Percentiles rank a stretch among this genome's conserved stretches.
phyloP scores from a whole-genome alignment of 345 rosid species.

The Lenwebbia sp. region DNA sequence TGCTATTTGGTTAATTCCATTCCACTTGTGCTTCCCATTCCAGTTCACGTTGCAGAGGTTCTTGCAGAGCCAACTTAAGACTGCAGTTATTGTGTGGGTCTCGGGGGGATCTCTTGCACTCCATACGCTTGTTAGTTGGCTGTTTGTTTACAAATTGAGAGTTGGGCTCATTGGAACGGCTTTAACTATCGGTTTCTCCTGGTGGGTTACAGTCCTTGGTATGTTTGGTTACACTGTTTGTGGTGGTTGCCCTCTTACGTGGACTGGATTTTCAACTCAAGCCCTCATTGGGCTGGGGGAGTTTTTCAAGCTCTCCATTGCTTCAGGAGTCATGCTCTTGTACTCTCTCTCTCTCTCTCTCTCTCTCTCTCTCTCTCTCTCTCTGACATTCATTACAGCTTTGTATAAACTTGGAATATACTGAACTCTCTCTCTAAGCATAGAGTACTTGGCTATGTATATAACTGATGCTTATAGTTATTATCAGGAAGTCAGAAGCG shows the following conservation, averaged over 20 bases:
- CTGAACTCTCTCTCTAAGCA: background rate
- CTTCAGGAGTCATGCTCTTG: conserved; percentile 52
- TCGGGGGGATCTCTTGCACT: conserved; percentile 24
- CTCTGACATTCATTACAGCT: background rate
- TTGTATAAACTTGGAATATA: background rate
- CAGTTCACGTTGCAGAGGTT: conserved; percentile 40
- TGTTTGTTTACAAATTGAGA: conserved; percentile 31
- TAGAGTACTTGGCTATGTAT: background rate
- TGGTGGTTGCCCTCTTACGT: conserved; percentile 44
- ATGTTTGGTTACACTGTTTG: conserved; percentile 22
- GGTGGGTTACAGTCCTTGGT: conserved; percentile 48
- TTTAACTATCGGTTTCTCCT: conserved; percentile 39
- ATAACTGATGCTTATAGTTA: background rate
- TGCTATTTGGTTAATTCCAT: conserved; percentile 45
- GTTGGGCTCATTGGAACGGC: conserved; percentile 41
- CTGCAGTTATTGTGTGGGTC: conserved; percentile 33
- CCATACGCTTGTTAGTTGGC: conserved; percentile 36
- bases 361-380: background rate
- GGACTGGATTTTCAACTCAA: conserved; percentile 49
- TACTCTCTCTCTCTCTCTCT: background rate
- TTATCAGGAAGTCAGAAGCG: background rate
- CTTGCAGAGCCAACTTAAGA: conserved; percentile 46
- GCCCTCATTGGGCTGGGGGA: conserved; percentile 43
- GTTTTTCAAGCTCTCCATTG: conserved; percentile 39
- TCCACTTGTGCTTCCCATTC: conserved; percentile 48